Evolutionary conservation across 129 eudicot genomes (phyloP).

Genomic region (Helichrysum umbraculigerum): DNA sequence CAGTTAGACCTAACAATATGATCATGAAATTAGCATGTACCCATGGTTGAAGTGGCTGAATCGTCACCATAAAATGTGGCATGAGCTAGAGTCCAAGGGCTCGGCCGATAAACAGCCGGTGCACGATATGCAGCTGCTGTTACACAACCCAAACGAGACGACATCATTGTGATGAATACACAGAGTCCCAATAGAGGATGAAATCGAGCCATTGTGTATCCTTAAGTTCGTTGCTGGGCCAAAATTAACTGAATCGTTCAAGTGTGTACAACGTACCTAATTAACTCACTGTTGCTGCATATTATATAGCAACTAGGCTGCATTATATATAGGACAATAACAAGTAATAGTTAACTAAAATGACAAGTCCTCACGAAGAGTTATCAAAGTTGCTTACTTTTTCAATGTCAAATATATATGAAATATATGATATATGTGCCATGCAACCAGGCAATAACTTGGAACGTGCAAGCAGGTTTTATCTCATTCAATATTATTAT

Average conservation of each 20-base stretch:
- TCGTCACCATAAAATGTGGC: constrained; percentile 83
- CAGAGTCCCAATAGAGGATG: constrained; percentile 15
- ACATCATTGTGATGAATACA: constrained; percentile 24
- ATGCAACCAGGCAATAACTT: constrained; percentile 7
- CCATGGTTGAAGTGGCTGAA: constrained; percentile 66
- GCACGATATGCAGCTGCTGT: constrained; percentile 6
- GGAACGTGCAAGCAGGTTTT: constrained; percentile 45
- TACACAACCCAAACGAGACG: constrained; percentile 23
- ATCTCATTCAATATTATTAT: neutral
- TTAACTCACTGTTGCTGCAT: neutral
- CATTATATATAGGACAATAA: too few relatives aligned
- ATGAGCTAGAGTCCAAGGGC: constrained; percentile 50
- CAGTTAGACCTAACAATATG: neutral
- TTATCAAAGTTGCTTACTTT: neutral
- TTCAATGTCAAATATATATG: neutral
- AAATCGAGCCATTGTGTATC: constrained; percentile 40
- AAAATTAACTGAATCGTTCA: neutral
- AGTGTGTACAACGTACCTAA: neutral
- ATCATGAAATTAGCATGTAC: constrained; percentile 21
- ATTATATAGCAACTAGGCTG: neutral
- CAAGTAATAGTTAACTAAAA: neutral
- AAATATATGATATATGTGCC: constrained; percentile 7
- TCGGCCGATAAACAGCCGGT: constrained; percentile 30
- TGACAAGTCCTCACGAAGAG: constrained; percentile 41
- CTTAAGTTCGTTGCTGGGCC: neutral